Conservation (phyloP, 2,329 filamentous ascomycete species). For the Colletotrichum limetticola region DNA sequence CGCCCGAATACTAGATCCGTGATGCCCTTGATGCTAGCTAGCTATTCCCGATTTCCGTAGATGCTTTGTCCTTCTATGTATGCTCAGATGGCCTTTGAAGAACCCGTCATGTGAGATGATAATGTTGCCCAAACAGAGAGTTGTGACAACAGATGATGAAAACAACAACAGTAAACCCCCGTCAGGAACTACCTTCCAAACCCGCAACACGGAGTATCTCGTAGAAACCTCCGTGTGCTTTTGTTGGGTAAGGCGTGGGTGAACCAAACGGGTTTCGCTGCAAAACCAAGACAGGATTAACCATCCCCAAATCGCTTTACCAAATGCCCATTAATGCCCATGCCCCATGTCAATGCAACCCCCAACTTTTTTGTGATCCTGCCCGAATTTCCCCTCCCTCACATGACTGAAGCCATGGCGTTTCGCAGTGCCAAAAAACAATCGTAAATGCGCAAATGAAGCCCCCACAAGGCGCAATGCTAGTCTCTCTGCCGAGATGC, state of each 20-base stretch:
- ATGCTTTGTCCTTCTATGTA: constrained; percentile 26
- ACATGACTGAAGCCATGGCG: constrained; percentile 25
- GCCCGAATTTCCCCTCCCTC: background rate
- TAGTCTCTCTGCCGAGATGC: constrained; percentile 7
- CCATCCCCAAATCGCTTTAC: constrained; percentile 24
- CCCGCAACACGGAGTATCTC: constrained; percentile 14
- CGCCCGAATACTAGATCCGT: background rate
- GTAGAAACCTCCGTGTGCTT: constrained; percentile 15
- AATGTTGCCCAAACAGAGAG: background rate
- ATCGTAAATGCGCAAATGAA: constrained; percentile 20
- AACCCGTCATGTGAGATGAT: background rate
- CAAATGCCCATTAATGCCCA: constrained; percentile 32
- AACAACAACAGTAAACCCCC: background rate
- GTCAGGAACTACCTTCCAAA: background rate
- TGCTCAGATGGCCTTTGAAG: constrained; percentile 5
- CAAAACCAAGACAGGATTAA: background rate
- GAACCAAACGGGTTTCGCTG: constrained; percentile 16
- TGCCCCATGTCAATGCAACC: constrained; percentile 32
- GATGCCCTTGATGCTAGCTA: background rate
- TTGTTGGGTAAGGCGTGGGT: constrained; percentile 23
- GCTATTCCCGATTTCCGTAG: background rate
- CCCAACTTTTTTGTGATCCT: constrained; percentile 24
- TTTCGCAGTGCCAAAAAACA: background rate
- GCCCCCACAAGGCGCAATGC: constrained; percentile 11
- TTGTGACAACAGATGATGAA: background rate